phyloP scores from a whole-genome alignment of 495 filamentous ascomycete genomes.

The Hypoxylon subgilvum region DNA sequence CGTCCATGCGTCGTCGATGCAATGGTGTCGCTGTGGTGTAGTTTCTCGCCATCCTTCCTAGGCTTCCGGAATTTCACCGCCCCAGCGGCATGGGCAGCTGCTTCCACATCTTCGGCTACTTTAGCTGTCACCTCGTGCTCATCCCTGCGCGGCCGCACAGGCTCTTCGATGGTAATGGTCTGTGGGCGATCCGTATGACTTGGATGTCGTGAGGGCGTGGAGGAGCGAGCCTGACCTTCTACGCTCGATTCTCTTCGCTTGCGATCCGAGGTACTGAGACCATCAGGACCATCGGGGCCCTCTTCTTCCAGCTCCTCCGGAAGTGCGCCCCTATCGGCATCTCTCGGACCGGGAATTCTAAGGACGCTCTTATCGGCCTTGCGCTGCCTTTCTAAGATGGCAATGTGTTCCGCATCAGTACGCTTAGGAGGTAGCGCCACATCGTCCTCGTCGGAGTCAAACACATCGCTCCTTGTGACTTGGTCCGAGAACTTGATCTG shows the following conservation, averaged over 20 bases:
- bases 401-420: conserved; percentile 78
- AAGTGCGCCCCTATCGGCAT: conserved; percentile 78
- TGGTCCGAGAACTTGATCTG: conserved; percentile 70
- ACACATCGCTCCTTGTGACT: conserved; percentile 55
- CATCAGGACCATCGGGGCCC: conserved; percentile 38
- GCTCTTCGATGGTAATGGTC: conserved; percentile 70
- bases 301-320: conserved; percentile 55
- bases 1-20: conserved; percentile 14
- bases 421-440: conserved; percentile 59
- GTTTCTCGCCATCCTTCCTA: conserved; percentile 37
- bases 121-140: conserved; percentile 43
- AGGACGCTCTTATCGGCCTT: conserved; percentile 73
- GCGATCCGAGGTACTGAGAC: conserved; percentile 12
- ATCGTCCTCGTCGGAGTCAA: conserved; percentile 42
- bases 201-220: conserved; percentile 36
- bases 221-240: conserved; percentile 20
- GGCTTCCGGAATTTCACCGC: conserved; percentile 47
- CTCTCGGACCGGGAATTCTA: conserved; percentile 85
- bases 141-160: conserved; percentile 47
- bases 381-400: conserved; percentile 84
- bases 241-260: conserved; percentile 34
- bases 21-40: conserved; percentile 32
- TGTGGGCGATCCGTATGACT: conserved; percentile 52
- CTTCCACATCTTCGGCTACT: conserved; percentile 44
- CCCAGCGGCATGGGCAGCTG: conserved; percentile 40